Conservation (phyloP, 345 rosid species). For the Bretschneidera sinensis region DNA sequence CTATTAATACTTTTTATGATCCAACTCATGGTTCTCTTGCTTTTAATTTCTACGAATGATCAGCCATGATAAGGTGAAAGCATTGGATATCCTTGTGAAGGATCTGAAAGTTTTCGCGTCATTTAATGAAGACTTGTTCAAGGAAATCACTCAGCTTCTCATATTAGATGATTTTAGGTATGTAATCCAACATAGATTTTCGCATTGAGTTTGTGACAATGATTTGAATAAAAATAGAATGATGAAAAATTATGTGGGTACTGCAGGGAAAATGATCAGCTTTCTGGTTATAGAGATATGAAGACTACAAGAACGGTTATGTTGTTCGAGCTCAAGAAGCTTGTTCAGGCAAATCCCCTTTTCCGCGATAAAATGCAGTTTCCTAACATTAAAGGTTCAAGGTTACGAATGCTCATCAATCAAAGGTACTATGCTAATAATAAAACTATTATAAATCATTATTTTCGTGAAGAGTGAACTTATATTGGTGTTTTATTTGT, state of each 20-base stretch:
- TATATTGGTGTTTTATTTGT: constrained; percentile 10
- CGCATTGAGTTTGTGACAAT: background rate
- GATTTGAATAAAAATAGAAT: constrained; percentile 21
- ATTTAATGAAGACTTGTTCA: constrained; percentile 33
- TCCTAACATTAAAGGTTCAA: constrained; percentile 29
- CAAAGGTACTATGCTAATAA: constrained; percentile 28
- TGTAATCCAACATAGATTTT: background rate
- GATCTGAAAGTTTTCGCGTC: constrained; percentile 37
- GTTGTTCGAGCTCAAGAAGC: constrained; percentile 31
- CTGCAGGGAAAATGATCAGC: constrained; percentile 38
- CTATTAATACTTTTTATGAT: no score
- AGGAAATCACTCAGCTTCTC: constrained; percentile 35
- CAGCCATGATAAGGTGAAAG: constrained; percentile 31
- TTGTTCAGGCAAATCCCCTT: constrained; percentile 44
- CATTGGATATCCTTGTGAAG: constrained; percentile 32
- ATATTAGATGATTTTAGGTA: constrained; percentile 39
- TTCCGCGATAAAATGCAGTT: constrained; percentile 35
- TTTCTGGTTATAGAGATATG: constrained; percentile 35
- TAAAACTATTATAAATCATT: no score
- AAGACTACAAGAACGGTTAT: constrained; percentile 28
- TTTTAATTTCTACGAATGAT: no score
- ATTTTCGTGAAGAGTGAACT: no score
- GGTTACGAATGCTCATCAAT: constrained; percentile 31
- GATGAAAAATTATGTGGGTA: constrained; percentile 11
- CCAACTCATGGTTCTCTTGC: no score